Evolutionary conservation across 331 rosid species (phyloP).

Genomic region (Erythrophleum ivorense): DNA sequence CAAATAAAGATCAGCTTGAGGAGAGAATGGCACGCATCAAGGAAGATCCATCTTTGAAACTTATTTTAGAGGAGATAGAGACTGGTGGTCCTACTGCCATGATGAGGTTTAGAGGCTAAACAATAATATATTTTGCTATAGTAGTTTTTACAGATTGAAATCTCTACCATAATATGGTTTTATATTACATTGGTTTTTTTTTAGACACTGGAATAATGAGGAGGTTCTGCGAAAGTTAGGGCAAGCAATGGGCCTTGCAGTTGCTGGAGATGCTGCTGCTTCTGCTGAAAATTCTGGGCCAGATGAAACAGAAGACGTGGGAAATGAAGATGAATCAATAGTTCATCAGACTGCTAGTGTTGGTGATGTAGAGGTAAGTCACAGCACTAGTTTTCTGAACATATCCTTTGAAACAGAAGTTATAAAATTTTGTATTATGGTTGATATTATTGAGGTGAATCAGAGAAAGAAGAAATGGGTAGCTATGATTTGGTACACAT

Average conservation of each 20-base stretch:
- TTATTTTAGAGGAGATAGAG: constrained; percentile 94
- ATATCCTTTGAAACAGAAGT: constrained; percentile 24
- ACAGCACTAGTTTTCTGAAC: neutral
- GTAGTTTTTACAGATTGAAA: constrained; percentile 20
- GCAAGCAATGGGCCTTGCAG: constrained; percentile 84
- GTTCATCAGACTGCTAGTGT: constrained; percentile 97
- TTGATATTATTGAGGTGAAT: constrained; percentile 18
- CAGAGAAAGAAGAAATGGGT: neutral
- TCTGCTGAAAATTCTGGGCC: constrained; percentile 68
- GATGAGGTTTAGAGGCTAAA: constrained; percentile 80
- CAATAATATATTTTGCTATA: neutral
- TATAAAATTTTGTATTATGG: constrained; percentile 6
- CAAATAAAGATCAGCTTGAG: constrained; percentile 86
- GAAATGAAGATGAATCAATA: constrained; percentile 89
- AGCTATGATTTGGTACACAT: constrained; percentile 15
- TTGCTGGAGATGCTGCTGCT: constrained; percentile 63
- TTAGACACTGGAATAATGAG: constrained; percentile 92
- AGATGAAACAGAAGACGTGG: constrained; percentile 81
- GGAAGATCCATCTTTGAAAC: constrained; percentile 97
- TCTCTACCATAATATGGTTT: constrained; percentile 15
- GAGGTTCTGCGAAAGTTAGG: constrained; percentile 83
- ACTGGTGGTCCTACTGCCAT: constrained; percentile 95
- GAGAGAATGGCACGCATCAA: constrained; percentile 94
- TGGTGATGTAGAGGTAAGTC: constrained; percentile 89
- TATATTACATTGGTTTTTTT: constrained; percentile 22